A percentile compares a stretch with the other conserved stretches of the same genome.
Evolutionary conservation across 2,329 filamentous ascomycete species (phyloP).

Genomic region (Herpotrichia juniperi): DNA sequence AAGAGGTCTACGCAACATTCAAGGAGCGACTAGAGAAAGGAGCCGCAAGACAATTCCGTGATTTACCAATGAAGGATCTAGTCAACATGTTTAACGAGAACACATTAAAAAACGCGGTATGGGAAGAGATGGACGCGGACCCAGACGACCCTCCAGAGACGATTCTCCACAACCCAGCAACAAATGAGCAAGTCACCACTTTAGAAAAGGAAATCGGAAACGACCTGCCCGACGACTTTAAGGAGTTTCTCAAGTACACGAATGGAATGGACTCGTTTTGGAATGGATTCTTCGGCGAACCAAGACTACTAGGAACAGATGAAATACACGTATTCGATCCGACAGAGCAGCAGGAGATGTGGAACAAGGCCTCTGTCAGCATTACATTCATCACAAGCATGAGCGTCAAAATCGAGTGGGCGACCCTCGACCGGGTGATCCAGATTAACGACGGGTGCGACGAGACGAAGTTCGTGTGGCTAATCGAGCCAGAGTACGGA

Average conservation of each 20-base stretch:
- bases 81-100: slow-evolving; percentile 22
- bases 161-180: slow-evolving; percentile 17
- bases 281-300: slow-evolving; percentile 25
- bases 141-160: slow-evolving; percentile 20
- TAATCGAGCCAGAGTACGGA: slow-evolving; percentile 16
- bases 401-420: slow-evolving; percentile 12
- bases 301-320: slow-evolving; percentile 13
- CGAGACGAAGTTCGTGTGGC: slow-evolving; percentile 18
- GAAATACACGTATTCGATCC: slow-evolving; percentile 20
- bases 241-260: slow-evolving; percentile 19
- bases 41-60: slow-evolving; percentile 7
- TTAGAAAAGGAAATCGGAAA: slow-evolving; percentile 14
- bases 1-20: slow-evolving; percentile 17
- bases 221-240: slow-evolving; percentile 19
- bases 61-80: slow-evolving; percentile 17
- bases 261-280: slow-evolving; percentile 20
- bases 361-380: slow-evolving; percentile 16
- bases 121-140: slow-evolving; percentile 23
- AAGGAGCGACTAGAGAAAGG: slow-evolving; percentile 18
- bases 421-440: slow-evolving; percentile 14
- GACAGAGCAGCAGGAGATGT: slow-evolving; percentile 17
- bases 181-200: slow-evolving; percentile 12
- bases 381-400: slow-evolving; percentile 14
- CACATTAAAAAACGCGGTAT: slow-evolving; percentile 26
- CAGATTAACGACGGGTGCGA: slow-evolving; percentile 18